These are phyloP conservation scores for Diaporthe sp. DNA, from an alignment of 2,329 filamentous ascomycete genomes.

Conservation along the genomic window DNA sequence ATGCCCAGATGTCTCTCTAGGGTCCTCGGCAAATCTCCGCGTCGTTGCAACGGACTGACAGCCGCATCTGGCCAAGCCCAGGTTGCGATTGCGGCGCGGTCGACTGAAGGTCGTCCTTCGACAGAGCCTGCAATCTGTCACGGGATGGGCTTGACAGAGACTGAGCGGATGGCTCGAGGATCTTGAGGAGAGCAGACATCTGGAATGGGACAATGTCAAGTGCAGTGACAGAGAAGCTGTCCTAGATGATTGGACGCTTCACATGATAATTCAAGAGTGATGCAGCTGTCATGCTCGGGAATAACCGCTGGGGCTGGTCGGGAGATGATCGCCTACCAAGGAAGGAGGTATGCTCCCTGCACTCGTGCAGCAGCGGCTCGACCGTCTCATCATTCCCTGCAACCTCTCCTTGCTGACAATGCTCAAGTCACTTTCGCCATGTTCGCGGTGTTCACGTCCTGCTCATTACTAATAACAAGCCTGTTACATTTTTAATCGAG, in stretches of 20 bases:
- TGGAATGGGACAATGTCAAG: not conserved
- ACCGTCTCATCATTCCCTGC: not conserved
- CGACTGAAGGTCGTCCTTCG: not conserved
- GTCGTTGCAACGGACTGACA: not conserved
- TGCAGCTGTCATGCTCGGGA: not conserved
- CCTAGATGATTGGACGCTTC: not conserved
- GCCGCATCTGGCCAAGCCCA: not conserved
- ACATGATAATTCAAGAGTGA: not conserved
- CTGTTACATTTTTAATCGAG: not conserved
- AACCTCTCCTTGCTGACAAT: not conserved
- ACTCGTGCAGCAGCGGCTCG: not conserved
- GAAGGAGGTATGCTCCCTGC: not conserved
- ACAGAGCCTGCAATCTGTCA: not conserved
- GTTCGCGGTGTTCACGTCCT: not conserved
- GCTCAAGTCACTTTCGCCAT: not conserved
- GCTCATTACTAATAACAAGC: not conserved
- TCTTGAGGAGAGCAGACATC: not conserved
- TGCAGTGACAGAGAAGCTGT: not conserved
- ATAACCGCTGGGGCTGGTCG: not conserved
- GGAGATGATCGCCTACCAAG: not conserved
- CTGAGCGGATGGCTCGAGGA: not conserved
- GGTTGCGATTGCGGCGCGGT: not conserved
- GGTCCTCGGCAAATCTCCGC: slow-evolving; percentile 1
- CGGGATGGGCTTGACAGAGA: not conserved
- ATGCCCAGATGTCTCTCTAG: not conserved